Evolutionary conservation across 2,329 filamentous ascomycete genomes (phyloP).

Genomic region (Neofusicoccum laricinum): DNA sequence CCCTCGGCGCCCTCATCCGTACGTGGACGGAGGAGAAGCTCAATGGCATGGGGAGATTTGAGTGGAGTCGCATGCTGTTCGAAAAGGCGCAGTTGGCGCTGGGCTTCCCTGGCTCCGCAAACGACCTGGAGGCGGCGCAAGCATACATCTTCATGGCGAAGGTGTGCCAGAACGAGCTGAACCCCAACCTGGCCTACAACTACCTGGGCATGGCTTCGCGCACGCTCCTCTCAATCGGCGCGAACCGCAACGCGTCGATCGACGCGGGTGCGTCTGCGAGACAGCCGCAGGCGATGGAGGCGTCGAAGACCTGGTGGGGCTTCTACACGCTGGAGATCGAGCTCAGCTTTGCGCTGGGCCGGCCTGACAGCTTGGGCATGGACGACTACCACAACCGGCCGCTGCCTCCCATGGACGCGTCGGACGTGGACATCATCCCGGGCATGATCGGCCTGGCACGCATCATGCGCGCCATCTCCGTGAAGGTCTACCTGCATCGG

Average conservation of each 20-base stretch:
- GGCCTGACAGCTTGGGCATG: slow-evolving; percentile 48
- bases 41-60: slow-evolving; percentile 43
- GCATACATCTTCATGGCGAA: slow-evolving; percentile 50
- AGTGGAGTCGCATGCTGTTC: slow-evolving; percentile 49
- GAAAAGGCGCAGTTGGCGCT: slow-evolving; percentile 40
- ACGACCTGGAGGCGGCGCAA: slow-evolving; percentile 49
- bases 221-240: slow-evolving; percentile 47
- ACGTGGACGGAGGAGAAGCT: slow-evolving; percentile 44
- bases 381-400: slow-evolving; percentile 49
- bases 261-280: neutral
- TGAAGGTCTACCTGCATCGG: slow-evolving; percentile 40
- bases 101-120: slow-evolving; percentile 42
- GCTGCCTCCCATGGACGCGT: slow-evolving; percentile 27
- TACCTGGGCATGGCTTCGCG: slow-evolving; percentile 49
- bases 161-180: slow-evolving; percentile 50
- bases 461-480: slow-evolving; percentile 39
- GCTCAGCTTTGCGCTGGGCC: slow-evolving; percentile 47
- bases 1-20: slow-evolving; percentile 46
- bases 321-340: slow-evolving; percentile 22
- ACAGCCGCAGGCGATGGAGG: slow-evolving; percentile 2
- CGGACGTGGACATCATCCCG: slow-evolving; percentile 39
- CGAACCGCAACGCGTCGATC: slow-evolving; percentile 40
- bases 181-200: slow-evolving; percentile 48
- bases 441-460: slow-evolving; percentile 41
- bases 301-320: slow-evolving; percentile 22